phyloP scores from a whole-genome alignment of 371 early-diverging fungal species.

The Mucor piriformis region DNA sequence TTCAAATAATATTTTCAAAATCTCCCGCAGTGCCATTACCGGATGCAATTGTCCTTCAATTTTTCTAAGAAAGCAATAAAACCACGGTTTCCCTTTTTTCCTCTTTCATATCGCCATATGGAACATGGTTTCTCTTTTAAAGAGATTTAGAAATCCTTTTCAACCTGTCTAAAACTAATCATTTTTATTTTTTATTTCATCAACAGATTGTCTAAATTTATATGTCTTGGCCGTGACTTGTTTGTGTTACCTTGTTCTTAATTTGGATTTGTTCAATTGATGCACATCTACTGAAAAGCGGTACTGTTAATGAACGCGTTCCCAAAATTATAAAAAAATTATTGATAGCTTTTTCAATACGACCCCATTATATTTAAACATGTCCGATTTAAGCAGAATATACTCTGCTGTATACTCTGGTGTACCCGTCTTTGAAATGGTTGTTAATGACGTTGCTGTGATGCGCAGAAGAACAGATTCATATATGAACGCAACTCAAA shows the following conservation, averaged over 20 bases:
- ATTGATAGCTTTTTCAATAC: neutral
- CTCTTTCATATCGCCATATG: too few species aligned
- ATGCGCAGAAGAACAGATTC: slow-evolving; percentile 92
- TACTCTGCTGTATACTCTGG: slow-evolving; percentile 84
- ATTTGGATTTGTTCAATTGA: neutral
- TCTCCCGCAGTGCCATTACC: too few species aligned
- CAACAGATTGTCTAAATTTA: too few species aligned
- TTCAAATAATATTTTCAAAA: too few species aligned
- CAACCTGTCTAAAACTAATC: too few species aligned
- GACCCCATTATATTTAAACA: neutral
- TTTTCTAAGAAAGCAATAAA: too few species aligned
- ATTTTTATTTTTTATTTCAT: too few species aligned
- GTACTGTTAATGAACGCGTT: neutral
- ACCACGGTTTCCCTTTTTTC: too few species aligned
- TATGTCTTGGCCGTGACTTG: neutral
- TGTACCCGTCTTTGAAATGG: slow-evolving; percentile 84
- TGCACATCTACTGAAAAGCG: too few species aligned
- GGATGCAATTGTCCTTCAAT: too few species aligned
- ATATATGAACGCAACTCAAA: slow-evolving; percentile 95
- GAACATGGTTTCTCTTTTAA: too few species aligned
- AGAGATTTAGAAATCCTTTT: too few species aligned
- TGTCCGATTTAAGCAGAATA: slow-evolving; percentile 36
- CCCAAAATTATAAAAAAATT: neutral
- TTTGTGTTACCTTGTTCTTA: neutral
- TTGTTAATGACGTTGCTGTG: slow-evolving; percentile 80